Evolutionary conservation across 495 filamentous ascomycete genomes (phyloP).

Genomic region (Penicillium longicatenatum): DNA sequence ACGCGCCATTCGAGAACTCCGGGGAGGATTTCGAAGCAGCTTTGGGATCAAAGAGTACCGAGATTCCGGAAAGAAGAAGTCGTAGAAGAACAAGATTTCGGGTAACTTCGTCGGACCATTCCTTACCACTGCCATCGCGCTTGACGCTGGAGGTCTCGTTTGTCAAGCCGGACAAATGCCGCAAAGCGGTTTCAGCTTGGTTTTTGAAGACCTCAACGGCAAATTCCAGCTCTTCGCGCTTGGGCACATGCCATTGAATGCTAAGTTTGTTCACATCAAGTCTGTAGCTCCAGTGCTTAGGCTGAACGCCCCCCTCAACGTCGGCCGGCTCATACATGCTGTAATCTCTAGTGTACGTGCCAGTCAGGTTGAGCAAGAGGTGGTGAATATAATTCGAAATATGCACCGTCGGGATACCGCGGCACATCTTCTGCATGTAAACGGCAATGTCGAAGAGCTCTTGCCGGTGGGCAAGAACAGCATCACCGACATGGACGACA

Average conservation of each 20-base stretch:
- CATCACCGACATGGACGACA: conserved; percentile 90
- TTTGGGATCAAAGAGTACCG: conserved; percentile 82
- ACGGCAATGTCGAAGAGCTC: conserved; percentile 89
- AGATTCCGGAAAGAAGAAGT: conserved; percentile 83
- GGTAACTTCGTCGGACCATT: conserved; percentile 96
- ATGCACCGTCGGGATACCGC: conserved; percentile 90
- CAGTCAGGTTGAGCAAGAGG: conserved; percentile 93
- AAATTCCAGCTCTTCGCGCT: conserved; percentile 76
- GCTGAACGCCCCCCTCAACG: conserved; percentile 55
- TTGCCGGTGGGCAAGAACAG: conserved; percentile 82
- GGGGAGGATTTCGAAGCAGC: conserved; percentile 54
- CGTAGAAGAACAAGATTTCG: conserved; percentile 84
- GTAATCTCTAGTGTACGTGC: conserved; percentile 89
- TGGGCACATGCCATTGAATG: conserved; percentile 89
- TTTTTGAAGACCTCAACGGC: conserved; percentile 85
- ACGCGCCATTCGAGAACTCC: conserved; percentile 21
- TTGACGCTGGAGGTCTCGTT: conserved; percentile 82
- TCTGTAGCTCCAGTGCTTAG: conserved; percentile 76
- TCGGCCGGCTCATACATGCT: conserved; percentile 76
- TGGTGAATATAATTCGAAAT: conserved; percentile 98
- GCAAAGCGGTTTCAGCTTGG: conserved; percentile 68
- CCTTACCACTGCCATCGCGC: conserved; percentile 91
- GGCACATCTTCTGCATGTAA: conserved; percentile 94
- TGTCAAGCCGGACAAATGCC: conserved; percentile 71
- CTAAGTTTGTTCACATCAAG: conserved; percentile 71